Evolutionary conservation across 2,329 filamentous ascomycete genomes (phyloP).

Genomic region (Arachnomyces sp.): DNA sequence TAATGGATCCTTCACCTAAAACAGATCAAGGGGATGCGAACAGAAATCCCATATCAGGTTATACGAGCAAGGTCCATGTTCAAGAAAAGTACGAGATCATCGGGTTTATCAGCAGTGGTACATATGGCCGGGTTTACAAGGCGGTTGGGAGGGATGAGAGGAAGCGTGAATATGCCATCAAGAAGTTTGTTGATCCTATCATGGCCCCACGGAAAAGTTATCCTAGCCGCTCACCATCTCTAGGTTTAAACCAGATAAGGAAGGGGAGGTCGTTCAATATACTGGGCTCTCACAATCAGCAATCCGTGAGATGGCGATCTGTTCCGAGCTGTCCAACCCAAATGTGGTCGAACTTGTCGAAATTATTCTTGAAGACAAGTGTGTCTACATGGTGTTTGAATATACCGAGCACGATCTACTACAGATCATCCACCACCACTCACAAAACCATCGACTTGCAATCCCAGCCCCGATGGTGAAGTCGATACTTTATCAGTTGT

Average conservation of each 20-base stretch:
- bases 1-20: constrained; percentile 15
- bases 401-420: constrained; percentile 96
- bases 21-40: constrained; percentile 31
- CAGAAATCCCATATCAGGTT: constrained; percentile 42
- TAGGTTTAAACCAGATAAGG: constrained; percentile 92
- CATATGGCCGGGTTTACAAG: constrained; percentile 97
- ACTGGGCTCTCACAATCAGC: constrained; percentile 97
- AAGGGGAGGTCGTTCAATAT: constrained; percentile 89
- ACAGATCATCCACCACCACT: constrained; percentile 98
- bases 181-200: constrained; percentile 58
- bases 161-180: constrained; percentile 88
- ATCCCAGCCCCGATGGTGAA: constrained; percentile 86
- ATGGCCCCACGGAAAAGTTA: not conserved
- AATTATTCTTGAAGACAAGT: constrained; percentile 93
- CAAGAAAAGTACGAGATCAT: constrained; percentile 93
- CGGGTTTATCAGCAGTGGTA: constrained; percentile 96
- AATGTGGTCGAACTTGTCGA: constrained; percentile 90
- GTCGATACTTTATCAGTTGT: constrained; percentile 89
- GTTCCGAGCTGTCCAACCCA: constrained; percentile 78
- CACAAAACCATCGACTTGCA: constrained; percentile 74
- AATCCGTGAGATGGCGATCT: constrained; percentile 94
- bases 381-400: constrained; percentile 99
- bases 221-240: constrained; percentile 10
- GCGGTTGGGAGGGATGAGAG: constrained; percentile 68
- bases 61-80: constrained; percentile 71